Evolutionary conservation across 345 rosid species (phyloP).

Genomic region (Arabidopsis suecica): DNA sequence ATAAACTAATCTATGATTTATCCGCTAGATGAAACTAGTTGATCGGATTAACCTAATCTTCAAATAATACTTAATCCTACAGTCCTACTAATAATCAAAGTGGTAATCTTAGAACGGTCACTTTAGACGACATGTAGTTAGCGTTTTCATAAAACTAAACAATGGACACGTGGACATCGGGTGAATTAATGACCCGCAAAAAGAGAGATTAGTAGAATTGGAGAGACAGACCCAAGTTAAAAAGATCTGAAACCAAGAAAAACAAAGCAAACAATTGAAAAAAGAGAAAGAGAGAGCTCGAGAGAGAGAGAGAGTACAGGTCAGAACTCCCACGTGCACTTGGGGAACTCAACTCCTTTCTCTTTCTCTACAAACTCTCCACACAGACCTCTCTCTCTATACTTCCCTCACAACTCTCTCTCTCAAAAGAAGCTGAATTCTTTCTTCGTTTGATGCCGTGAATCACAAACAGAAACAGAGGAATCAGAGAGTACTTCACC

Average conservation of each 20-base stretch:
- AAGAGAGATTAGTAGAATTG: not conserved
- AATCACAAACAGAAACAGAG: slow-evolving; percentile 23
- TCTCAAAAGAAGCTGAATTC: slow-evolving; percentile 43
- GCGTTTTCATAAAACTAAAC: slow-evolving; percentile 16
- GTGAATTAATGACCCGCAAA: not conserved
- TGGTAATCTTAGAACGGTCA: slow-evolving; percentile 20
- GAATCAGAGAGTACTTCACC: not conserved
- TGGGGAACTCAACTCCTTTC: slow-evolving; percentile 49
- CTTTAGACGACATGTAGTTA: slow-evolving; percentile 1
- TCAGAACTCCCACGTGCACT: slow-evolving; percentile 62
- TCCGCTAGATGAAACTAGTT: not conserved
- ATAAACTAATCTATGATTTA: not conserved
- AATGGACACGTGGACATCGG: slow-evolving; percentile 17
- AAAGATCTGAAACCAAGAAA: slow-evolving; percentile 1
- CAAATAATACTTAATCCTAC: not conserved
- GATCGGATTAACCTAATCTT: not conserved
- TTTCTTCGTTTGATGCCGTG: not conserved
- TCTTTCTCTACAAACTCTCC: slow-evolving; percentile 35
- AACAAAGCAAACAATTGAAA: not conserved
- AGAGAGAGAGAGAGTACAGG: slow-evolving; percentile 44
- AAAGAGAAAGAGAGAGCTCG: slow-evolving; percentile 9
- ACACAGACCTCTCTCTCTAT: slow-evolving; percentile 23
- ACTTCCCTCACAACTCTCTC: slow-evolving; percentile 38
- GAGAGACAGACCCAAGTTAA: not conserved
- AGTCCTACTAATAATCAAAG: not conserved